phyloP scores from a whole-genome alignment of 1,284 basidiomycete genomes.

The Ustilago cynodontis region DNA sequence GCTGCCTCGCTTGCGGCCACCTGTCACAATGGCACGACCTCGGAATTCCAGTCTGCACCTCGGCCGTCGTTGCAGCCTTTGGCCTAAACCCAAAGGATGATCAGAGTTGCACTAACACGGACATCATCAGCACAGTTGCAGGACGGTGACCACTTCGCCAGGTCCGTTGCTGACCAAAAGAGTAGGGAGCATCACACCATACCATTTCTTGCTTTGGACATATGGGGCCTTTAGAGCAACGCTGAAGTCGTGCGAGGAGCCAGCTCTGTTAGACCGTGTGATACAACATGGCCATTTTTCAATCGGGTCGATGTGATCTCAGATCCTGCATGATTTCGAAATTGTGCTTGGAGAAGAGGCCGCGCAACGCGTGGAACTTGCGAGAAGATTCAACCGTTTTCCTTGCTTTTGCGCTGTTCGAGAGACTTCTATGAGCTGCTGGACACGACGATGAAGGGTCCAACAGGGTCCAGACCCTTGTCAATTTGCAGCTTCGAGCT shows the following conservation, averaged over 20 bases:
- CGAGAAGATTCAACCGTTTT: conserved; percentile 21
- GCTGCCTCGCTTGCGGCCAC: conserved; percentile 5
- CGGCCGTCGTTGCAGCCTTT: conserved; percentile 4
- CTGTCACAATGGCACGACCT: neutral
- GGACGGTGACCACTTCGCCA: no score
- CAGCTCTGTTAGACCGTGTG: no score
- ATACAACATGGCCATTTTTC: neutral
- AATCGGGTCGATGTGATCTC: neutral
- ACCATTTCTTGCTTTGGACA: no score
- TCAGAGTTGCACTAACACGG: no score
- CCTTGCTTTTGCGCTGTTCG: conserved; percentile 1
- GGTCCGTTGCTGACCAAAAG: no score
- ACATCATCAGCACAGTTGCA: no score
- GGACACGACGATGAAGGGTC: neutral
- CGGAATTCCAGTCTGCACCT: conserved; percentile 8
- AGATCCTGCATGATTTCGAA: neutral
- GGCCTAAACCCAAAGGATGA: neutral
- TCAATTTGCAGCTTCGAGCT: conserved; percentile 14
- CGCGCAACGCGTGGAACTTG: conserved; percentile 14
- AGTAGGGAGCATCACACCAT: no score
- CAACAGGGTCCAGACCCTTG: conserved; percentile 15
- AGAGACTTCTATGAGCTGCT: conserved; percentile 15
- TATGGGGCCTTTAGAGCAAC: no score
- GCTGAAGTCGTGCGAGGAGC: no score
- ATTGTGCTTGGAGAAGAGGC: no score